Percentiles rank a stretch among this genome's conserved stretches.
These are phyloP conservation scores for Ophiocordyceps australis DNA, from an alignment of 2,329 filamentous ascomycete species.

Conservation along the genomic window DNA sequence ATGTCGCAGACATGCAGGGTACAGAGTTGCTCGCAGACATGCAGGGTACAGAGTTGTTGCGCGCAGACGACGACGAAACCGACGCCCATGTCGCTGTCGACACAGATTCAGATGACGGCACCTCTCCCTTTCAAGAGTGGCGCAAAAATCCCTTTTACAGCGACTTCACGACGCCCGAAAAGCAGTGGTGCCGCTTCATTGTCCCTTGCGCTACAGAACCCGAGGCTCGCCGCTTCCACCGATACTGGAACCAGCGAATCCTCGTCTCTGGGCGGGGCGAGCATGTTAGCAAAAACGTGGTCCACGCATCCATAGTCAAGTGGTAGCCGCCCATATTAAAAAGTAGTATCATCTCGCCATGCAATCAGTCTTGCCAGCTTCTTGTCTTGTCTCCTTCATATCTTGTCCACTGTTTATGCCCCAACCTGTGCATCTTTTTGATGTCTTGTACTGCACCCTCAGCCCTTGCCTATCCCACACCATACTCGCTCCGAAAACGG, in stretches of 20 bases:
- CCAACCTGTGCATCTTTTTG: too few relatives aligned
- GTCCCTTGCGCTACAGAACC: conserved; percentile 12
- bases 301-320: conserved; percentile 14
- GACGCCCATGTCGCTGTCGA: conserved; percentile 2
- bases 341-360: too few relatives aligned
- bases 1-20: too few relatives aligned
- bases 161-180: conserved; percentile 6
- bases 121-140: not conserved
- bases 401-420: too few relatives aligned
- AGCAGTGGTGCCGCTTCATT: conserved; percentile 11
- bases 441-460: too few relatives aligned
- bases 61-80: too few relatives aligned
- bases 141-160: too few relatives aligned
- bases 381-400: too few relatives aligned
- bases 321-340: conserved; percentile 9
- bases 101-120: conserved; percentile 1
- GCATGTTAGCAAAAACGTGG: conserved; percentile 4
- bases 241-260: conserved; percentile 19
- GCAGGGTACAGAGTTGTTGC: too few relatives aligned
- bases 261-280: conserved; percentile 6
- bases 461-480: too few relatives aligned
- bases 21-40: too few relatives aligned
- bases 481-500: too few relatives aligned
- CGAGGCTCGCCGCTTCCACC: conserved; percentile 20
- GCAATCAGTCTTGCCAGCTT: not conserved